Percentiles rank a stretch among this genome's conserved stretches.
Conservation (phyloP, 768 basidiomycete species). For the Leccinellum luteum region DNA sequence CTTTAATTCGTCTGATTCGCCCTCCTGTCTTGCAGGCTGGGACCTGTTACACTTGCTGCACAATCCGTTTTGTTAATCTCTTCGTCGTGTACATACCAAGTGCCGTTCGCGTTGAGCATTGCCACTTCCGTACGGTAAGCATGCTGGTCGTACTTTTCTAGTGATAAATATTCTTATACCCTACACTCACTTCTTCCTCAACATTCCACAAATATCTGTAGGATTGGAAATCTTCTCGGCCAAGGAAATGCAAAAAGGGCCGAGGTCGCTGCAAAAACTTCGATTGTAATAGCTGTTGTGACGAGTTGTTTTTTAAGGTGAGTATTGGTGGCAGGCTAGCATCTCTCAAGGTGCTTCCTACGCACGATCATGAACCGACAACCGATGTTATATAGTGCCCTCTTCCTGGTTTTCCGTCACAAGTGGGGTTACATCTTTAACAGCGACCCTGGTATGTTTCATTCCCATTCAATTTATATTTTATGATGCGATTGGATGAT, state of each 20-base stretch:
- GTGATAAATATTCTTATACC: background rate
- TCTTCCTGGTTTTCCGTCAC: constrained; percentile 60
- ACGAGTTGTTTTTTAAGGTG: constrained; percentile 71
- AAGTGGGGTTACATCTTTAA: constrained; percentile 78
- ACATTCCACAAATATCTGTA: constrained; percentile 24
- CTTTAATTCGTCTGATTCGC: background rate
- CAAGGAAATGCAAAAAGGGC: constrained; percentile 76
- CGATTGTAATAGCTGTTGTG: constrained; percentile 62
- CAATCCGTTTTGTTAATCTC: constrained; percentile 85
- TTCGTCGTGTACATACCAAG: constrained; percentile 75
- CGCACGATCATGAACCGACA: background rate
- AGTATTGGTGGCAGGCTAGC: constrained; percentile 1
- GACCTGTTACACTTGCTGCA: constrained; percentile 78
- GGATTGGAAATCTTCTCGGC: constrained; percentile 87
- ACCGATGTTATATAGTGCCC: constrained; percentile 33
- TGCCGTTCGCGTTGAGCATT: constrained; percentile 78
- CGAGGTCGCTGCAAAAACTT: constrained; percentile 57
- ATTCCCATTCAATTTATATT: background rate
- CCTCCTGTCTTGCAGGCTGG: constrained; percentile 49
- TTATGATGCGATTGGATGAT: background rate
- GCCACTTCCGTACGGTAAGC: constrained; percentile 81
- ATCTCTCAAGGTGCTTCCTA: background rate
- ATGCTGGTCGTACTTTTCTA: background rate
- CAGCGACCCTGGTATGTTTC: constrained; percentile 49
- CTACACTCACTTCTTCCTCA: background rate